Evolutionary conservation across 2,329 filamentous ascomycete genomes (phyloP).

Genomic region (Geoglossum cookeanum): DNA sequence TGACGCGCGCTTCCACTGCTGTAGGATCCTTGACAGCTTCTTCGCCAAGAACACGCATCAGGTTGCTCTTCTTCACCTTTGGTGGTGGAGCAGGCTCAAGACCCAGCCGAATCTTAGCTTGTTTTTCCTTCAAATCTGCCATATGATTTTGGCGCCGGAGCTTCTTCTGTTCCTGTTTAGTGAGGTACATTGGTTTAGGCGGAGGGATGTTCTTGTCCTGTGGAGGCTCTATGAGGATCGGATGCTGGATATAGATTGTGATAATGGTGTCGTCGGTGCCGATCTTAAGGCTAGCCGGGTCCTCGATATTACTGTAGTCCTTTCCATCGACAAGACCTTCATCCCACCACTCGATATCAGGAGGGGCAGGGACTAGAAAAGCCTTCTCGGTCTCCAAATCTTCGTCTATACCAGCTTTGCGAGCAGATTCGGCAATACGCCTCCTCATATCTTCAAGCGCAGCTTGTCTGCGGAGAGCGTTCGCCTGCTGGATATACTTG

Average conservation of each 20-base stretch:
- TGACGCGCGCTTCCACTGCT: constrained; percentile 86
- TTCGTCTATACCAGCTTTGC: constrained; percentile 86
- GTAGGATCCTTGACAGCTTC: constrained; percentile 91
- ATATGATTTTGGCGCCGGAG: constrained; percentile 74
- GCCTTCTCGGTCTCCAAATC: constrained; percentile 77
- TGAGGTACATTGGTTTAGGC: constrained; percentile 83
- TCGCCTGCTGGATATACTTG: constrained; percentile 91
- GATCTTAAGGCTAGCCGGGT: constrained; percentile 50
- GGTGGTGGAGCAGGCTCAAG: constrained; percentile 78
- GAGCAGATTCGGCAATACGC: constrained; percentile 68
- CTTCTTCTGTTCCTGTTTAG: constrained; percentile 78
- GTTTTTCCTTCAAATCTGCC: constrained; percentile 85
- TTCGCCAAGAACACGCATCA: constrained; percentile 92
- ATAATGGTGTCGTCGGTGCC: constrained; percentile 67
- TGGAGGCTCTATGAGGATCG: constrained; percentile 73
- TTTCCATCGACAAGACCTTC: constrained; percentile 63
- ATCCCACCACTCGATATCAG: constrained; percentile 94
- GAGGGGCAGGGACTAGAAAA: constrained; percentile 66
- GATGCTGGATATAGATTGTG: constrained; percentile 82
- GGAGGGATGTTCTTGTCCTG: constrained; percentile 66
- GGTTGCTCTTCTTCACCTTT: constrained; percentile 91
- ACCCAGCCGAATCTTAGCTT: constrained; percentile 86
- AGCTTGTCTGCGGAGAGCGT: constrained; percentile 69
- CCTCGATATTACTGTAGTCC: constrained; percentile 52
- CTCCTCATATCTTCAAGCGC: constrained; percentile 89